Evolutionary conservation across 129 eudicot species (phyloP).

Genomic region (Flaveria robusta): DNA sequence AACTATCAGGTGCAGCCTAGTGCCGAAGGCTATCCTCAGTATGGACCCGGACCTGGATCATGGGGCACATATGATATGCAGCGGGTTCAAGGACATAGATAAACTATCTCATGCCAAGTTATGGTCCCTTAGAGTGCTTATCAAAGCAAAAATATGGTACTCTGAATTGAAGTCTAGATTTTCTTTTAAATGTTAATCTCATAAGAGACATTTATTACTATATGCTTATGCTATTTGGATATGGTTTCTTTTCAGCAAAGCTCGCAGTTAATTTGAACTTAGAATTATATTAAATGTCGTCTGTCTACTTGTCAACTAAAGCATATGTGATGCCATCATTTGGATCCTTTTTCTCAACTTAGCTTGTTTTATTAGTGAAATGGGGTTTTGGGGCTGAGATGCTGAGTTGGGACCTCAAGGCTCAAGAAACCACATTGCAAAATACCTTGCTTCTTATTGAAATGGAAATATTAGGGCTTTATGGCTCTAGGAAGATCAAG

Average conservation of each 20-base stretch:
- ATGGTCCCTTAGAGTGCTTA: slow-evolving; percentile 34
- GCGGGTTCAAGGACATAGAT: slow-evolving; percentile 42
- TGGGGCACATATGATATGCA: slow-evolving; percentile 67
- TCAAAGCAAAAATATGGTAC: slow-evolving; percentile 39
- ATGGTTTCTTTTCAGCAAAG: slow-evolving; percentile 31
- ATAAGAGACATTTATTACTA: slow-evolving; percentile 30
- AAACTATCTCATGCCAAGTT: slow-evolving; percentile 40
- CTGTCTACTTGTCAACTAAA: slow-evolving; percentile 13
- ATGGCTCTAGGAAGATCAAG: too few relatives aligned
- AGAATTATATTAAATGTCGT: not conserved
- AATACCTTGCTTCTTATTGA: too few relatives aligned
- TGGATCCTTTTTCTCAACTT: not conserved
- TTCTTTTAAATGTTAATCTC: slow-evolving; percentile 41
- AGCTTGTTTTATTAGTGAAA: not conserved
- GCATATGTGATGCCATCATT: slow-evolving; percentile 21
- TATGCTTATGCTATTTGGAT: slow-evolving; percentile 33
- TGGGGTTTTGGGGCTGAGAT: not conserved
- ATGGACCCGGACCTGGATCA: slow-evolving; percentile 82
- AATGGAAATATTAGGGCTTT: too few relatives aligned
- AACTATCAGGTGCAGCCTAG: slow-evolving; percentile 59
- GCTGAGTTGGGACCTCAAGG: too few relatives aligned
- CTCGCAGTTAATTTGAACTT: slow-evolving; percentile 32
- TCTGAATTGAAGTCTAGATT: slow-evolving; percentile 48
- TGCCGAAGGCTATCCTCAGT: slow-evolving; percentile 79
- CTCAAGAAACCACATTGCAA: too few relatives aligned